Evolutionary conservation across 352 stramenopile species (phyloP).

Genomic region (Phytophthora sansomeana): DNA sequence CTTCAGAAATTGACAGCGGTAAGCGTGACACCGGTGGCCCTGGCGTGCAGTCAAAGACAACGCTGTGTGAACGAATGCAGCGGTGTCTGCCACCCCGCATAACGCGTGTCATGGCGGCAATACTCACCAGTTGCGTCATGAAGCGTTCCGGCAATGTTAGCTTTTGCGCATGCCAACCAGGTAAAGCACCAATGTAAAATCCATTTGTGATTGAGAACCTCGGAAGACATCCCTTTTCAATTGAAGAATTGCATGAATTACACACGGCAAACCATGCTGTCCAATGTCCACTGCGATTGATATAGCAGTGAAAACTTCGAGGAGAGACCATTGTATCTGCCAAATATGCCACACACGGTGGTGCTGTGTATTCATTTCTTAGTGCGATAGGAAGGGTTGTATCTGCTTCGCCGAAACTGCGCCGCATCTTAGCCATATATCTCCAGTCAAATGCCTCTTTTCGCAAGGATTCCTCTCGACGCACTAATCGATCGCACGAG

Average conservation of each 20-base stretch:
- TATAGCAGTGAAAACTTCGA: neutral
- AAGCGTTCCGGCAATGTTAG: too few species aligned
- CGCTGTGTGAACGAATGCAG: too few species aligned
- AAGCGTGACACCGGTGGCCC: too few species aligned
- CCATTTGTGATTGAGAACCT: constrained; percentile 4
- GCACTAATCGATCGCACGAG: neutral
- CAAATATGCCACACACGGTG: neutral
- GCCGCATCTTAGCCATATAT: too few species aligned
- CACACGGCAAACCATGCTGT: neutral
- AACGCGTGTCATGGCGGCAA: too few species aligned
- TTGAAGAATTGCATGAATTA: neutral
- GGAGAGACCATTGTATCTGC: neutral
- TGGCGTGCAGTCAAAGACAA: too few species aligned
- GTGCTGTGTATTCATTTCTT: neutral
- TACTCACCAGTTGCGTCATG: too few species aligned
- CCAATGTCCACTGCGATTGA: neutral
- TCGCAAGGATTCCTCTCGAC: neutral
- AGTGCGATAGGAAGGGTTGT: neutral
- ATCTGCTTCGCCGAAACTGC: neutral
- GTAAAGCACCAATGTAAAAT: neutral
- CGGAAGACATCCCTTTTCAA: neutral
- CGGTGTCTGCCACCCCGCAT: too few species aligned
- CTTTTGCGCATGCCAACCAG: too few species aligned
- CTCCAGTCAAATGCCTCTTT: neutral
- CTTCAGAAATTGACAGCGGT: too few species aligned